Evolutionary conservation across 352 stramenopile species (phyloP), one percentile per base, ranked within the genome.

Genomic region (Globisporangium radiosum): DNA sequence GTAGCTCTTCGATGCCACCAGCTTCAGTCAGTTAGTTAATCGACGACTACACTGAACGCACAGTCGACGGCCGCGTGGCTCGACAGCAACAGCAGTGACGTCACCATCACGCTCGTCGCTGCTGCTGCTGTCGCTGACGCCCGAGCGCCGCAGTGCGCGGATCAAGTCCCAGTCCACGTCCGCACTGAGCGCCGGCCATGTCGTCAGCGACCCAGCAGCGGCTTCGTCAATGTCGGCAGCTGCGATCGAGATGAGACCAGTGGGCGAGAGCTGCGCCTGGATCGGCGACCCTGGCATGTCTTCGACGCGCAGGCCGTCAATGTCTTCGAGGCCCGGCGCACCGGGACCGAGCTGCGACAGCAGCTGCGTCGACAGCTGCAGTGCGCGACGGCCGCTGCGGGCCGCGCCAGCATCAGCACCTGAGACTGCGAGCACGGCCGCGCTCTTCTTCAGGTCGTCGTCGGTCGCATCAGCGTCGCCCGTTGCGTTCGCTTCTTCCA

Each of bases 141-240:
- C 44, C 7, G 66, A 59, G 40, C 62, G 64, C 42, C 82, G 82
- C 50, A 92, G 71, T 9, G 76, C 72, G 4, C 72, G 59, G 44
- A 92, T 83, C 63, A 86, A 83, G 13, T 77, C 78, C 62, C 76
- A 73, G 57, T 92, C 80, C 47, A 92, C 60, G 14, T 87, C 75
- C 3, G 73, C 70, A 56, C 79, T 77, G 42, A 13, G 11, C 15
- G 55, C 49, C 5, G 57, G 33, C 68, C 54, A 13, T 67, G 66
- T 45, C 40, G 68, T 33, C 7, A 13, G 40, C 45, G 63, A 50
- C n/a, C 44, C 40, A 3, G 60, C 70, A 39, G 71, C 59, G 6
- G 81, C 79, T 53, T 93, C 78, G 59, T 93, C 84, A 52, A 93
- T 89, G 57, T 93, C 84, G 4, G 84, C 84, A 4, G 84, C 84